Conservation (phyloP, 2,329 filamentous ascomycete genomes). For the Salinomyces thailandicus region DNA sequence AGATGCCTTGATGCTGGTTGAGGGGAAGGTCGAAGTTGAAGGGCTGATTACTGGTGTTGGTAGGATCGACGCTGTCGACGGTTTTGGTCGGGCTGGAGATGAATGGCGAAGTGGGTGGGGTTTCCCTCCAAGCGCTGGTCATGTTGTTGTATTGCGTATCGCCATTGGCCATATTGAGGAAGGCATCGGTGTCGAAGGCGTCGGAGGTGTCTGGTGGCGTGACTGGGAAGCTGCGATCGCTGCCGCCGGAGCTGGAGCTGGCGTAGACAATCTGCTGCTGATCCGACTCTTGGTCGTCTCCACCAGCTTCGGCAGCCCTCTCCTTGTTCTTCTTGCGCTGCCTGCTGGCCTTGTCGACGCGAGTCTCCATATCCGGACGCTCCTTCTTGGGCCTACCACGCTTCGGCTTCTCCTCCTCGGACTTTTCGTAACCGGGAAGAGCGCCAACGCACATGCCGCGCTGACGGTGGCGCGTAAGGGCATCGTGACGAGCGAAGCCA, state of each 20-base stretch:
- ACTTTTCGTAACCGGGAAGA: conserved; percentile 57
- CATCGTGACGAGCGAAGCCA: conserved; percentile 89
- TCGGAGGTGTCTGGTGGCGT: conserved; percentile 22
- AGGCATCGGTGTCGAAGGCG: conserved; percentile 20
- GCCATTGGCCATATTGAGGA: conserved; percentile 19
- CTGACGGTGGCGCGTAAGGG: conserved; percentile 85
- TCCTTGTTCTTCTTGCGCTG: conserved; percentile 34
- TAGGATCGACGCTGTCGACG: conserved; percentile 5
- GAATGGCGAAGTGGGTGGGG: conserved; percentile 23
- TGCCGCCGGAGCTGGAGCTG: conserved; percentile 19
- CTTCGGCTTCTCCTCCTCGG: conserved; percentile 54
- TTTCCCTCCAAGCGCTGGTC: conserved; percentile 20
- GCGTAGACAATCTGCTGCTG: conserved; percentile 8
- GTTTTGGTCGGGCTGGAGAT: conserved; percentile 9
- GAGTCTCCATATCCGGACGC: conserved; percentile 48
- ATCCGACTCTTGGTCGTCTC: conserved; percentile 10
- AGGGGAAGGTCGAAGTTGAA: conserved; percentile 16
- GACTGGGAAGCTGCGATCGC: conserved; percentile 23
- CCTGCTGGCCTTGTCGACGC: conserved; percentile 46
- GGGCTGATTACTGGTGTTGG: conserved; percentile 3
- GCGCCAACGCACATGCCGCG: conserved; percentile 94
- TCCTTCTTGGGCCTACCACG: conserved; percentile 56
- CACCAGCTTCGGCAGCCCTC: neutral
- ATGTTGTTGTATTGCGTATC: conserved; percentile 14
- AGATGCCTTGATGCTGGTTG: conserved; percentile 12